Evolutionary conservation across 305 asterid genomes (phyloP), one percentile per base, ranked within the genome.

Genomic region (Fraxinus greggii): DNA sequence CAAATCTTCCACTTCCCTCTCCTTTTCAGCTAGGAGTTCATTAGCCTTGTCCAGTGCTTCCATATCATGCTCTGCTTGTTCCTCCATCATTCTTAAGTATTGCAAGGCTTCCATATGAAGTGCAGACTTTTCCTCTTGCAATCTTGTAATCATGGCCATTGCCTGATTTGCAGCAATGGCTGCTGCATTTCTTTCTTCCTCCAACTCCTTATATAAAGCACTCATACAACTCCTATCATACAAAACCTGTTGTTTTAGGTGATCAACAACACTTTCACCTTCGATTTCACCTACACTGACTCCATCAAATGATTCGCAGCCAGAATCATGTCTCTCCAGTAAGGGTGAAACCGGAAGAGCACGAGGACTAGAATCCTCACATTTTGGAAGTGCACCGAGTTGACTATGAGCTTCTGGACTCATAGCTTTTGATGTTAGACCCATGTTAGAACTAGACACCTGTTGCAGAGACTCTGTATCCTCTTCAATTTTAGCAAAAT

Each of bases 31-130:
- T 77, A 94, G 89, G 76, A 90, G 93, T 72, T 90, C 94, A 38
- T 92, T 93, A 69, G 98, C 93, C 77, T 86, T 91, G 81, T 89
- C 91, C 72, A 94, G 85, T 10, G 98, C 97, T 83, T 93, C 97
- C 89, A 90, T 86, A 78, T 94, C 98, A 78, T 93, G 93, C 81
- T 92, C 94, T 4, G 98, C 95, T 84, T 94, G 97, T 75, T 94
- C 98, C 86, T 94, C 98, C 98, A 94, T 93, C 98, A 94, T 93
- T 81, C 98, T 81, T 75, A 94, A 81, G 88, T 93, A 94, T 81
- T 94, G 97, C 87, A 91, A 82, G 19, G 97, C 97, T 82, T 94
- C 98, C 97, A 93, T 88, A 79, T 88, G 97, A 72, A 94, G 91
- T 3, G 93, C 87, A 31, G 98, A 93, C 82, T 94, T 94, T 89